A percentile compares a stretch with the other conserved stretches of the same genome.
These are phyloP conservation scores for Chalciporus piperatus DNA, from an alignment of 768 basidiomycete species.

Conservation along the genomic window DNA sequence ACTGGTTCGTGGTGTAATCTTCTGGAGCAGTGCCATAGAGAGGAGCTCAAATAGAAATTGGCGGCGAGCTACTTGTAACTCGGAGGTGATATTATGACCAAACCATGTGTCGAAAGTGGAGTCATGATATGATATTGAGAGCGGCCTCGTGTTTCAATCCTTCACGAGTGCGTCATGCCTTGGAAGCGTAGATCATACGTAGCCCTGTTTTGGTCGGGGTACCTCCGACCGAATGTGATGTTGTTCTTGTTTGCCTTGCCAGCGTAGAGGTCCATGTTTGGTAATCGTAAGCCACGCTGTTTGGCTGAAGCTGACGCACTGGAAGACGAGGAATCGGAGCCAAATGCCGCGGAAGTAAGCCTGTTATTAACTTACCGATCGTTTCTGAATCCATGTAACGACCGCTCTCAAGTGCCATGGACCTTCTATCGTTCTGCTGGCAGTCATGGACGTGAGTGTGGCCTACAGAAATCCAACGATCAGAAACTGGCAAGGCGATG, in stretches of 20 bases:
- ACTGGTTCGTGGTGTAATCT: conserved; percentile 67
- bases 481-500: neutral
- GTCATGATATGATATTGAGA: conserved; percentile 61
- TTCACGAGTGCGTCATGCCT: neutral
- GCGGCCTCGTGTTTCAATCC: neutral
- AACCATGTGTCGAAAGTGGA: conserved; percentile 57
- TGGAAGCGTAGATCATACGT: conserved; percentile 59
- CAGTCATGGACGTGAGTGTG: conserved; percentile 84
- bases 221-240: conserved; percentile 65
- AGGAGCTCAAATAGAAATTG: conserved; percentile 58
- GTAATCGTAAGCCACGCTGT: neutral
- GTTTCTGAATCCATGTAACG: conserved; percentile 81
- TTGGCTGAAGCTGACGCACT: conserved; percentile 33
- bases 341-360: neutral
- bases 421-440: conserved; percentile 63
- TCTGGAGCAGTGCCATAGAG: conserved; percentile 72
- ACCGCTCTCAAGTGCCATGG: conserved; percentile 79
- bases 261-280: conserved; percentile 48
- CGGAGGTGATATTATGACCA: conserved; percentile 53
- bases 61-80: too few relatives aligned
- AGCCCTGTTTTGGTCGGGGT: conserved; percentile 77
- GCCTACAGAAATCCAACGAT: conserved; percentile 33
- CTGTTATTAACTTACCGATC: conserved; percentile 50
- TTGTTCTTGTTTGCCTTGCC: conserved; percentile 40
- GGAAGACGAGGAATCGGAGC: neutral